Base-by-base conservation (phyloP, 768 basidiomycete species). In the Trametes meyenii region DNA sequence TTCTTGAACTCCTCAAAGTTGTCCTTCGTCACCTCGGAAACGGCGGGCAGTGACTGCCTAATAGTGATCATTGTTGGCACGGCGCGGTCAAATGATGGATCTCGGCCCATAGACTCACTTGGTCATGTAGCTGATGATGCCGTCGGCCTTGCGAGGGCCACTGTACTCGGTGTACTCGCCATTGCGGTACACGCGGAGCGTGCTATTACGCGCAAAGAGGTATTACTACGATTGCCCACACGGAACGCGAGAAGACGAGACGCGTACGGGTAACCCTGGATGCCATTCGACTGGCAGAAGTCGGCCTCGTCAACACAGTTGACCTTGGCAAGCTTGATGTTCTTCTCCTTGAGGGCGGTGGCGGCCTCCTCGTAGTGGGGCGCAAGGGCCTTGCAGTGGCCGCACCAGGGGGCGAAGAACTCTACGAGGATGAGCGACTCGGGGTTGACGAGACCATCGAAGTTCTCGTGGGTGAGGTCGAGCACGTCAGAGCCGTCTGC, bases 221-320 rank as follows among this genome's bases (percentile, higher is more conserved):
- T 49, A 17, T n/a, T 33, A 36, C 21, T 46, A 17, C 56, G 10
- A 8, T 23, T 46, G n/a, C 45, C 1, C 14, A n/a, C 17, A 14
- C 17, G 48, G 16, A 12, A 14, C 26, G 2, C 7, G 21, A 39
- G 17, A 5, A 46, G 13, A 45, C 19, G 11, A 14, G 26, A 33
- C 16, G 80, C 93, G 70, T 69, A 95, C 94, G 95, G 95, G 79
- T 99, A 99, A 16, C 96, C 96, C 73, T 89, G 86, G 45, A 99
- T 84, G 43, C 90, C 95, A 60, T 95, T 88, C 51, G 83, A 70
- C 72, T 92, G 88, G 77, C 97, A 99, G 33, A 99, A 84, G 55
- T 96, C 95, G 24, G 89, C 85, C 70, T 98, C 82, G 65, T 92
- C 95, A 46, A 97, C 96, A 75, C 96, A 98, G 80, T 98, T 94